phyloP scores from a whole-genome alignment of 441 rosid species.

The Populus hybrid region DNA sequence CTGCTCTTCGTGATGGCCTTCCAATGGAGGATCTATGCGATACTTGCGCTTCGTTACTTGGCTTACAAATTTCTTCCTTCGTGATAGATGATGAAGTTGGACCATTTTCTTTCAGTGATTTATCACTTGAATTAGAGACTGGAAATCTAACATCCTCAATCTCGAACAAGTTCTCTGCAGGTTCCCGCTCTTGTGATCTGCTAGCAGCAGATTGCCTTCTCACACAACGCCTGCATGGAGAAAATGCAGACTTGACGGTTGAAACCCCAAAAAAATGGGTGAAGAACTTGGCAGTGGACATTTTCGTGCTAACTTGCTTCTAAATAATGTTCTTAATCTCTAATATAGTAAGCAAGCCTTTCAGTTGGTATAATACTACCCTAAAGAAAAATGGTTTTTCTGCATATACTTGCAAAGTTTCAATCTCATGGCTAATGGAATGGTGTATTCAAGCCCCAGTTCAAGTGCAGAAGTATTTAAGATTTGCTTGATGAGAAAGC shows the following conservation, averaged over 20 bases:
- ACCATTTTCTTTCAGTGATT: conserved; percentile 4
- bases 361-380: too few species aligned
- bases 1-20: conserved; percentile 56
- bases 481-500: not conserved
- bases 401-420: not conserved
- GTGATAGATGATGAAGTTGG: conserved; percentile 14
- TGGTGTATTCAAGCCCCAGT: not conserved
- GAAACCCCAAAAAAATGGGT: too few species aligned
- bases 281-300: too few species aligned
- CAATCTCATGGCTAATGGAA: not conserved
- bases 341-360: too few species aligned
- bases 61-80: conserved; percentile 17
- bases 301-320: too few species aligned
- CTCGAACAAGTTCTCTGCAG: conserved; percentile 56
- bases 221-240: conserved; percentile 38
- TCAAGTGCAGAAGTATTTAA: not conserved
- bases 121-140: too few species aligned
- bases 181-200: conserved; percentile 36
- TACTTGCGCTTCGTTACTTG: conserved; percentile 15
- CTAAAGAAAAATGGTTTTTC: not conserved
- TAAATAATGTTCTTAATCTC: too few species aligned
- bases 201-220: conserved; percentile 62
- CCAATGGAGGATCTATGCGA: conserved; percentile 45
- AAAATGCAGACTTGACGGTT: conserved; percentile 1
- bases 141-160: conserved; percentile 45